These are phyloP conservation scores for Tylopilus subfusipes DNA, from an alignment of 768 basidiomycete species.

Conservation along the genomic window DNA sequence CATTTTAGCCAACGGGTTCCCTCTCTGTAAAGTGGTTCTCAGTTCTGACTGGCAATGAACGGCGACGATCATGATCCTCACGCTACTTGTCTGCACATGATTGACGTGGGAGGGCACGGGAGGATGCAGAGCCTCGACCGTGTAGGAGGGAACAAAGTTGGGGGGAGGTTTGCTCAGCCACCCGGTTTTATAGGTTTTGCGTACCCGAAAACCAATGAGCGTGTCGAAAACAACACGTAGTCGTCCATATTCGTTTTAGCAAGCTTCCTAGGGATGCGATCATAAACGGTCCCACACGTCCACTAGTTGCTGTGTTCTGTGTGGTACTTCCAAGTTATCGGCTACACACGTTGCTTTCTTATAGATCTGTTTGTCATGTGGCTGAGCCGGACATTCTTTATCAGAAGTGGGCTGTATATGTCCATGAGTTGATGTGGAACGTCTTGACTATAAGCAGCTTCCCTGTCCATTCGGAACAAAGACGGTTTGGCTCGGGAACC, in stretches of 20 bases:
- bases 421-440: constrained; percentile 15
- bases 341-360: constrained; percentile 19
- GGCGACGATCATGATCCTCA: constrained; percentile 38
- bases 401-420: constrained; percentile 22
- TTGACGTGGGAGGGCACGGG: constrained; percentile 3
- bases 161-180: constrained; percentile 6
- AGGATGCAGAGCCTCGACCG: neutral
- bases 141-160: constrained; percentile 14
- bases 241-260: constrained; percentile 27
- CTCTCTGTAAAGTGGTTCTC: constrained; percentile 44
- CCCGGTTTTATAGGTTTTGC: constrained; percentile 30
- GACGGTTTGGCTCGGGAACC: constrained; percentile 20
- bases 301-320: constrained; percentile 28
- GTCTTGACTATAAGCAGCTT: constrained; percentile 23
- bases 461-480: constrained; percentile 26
- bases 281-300: constrained; percentile 25
- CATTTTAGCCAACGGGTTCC: constrained; percentile 74
- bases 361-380: constrained; percentile 30
- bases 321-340: constrained; percentile 17
- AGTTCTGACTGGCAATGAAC: neutral
- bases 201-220: constrained; percentile 21
- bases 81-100: constrained; percentile 78
- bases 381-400: constrained; percentile 26
- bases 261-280: constrained; percentile 21
- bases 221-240: constrained; percentile 29